phyloP scores from a whole-genome alignment of 805 yeast genomes.

The Starmerella lactis-condensi region DNA sequence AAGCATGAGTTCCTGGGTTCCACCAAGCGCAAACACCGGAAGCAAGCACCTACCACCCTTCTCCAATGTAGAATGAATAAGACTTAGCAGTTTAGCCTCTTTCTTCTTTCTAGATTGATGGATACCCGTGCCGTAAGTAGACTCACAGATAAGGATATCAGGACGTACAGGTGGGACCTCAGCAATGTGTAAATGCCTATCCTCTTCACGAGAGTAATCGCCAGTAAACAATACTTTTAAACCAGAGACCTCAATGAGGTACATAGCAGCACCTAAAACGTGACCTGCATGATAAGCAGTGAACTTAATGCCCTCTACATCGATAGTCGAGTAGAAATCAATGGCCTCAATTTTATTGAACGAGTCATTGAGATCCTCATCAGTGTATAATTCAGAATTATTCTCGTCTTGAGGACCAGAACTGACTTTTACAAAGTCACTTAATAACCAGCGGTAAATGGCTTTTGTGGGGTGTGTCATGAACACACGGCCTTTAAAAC shows the following conservation, averaged over 20 bases:
- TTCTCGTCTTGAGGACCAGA: slow-evolving; percentile 21
- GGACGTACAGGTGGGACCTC: slow-evolving; percentile 73
- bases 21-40: slow-evolving; percentile 92
- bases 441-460: slow-evolving; percentile 82
- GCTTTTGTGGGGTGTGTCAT: slow-evolving; percentile 99
- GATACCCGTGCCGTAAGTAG: slow-evolving; percentile 95
- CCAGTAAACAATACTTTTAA: slow-evolving; percentile 80
- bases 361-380: slow-evolving; percentile 72
- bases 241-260: slow-evolving; percentile 85
- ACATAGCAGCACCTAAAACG: slow-evolving; percentile 98
- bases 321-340: slow-evolving; percentile 89
- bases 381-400: slow-evolving; percentile 46
- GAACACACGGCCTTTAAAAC: slow-evolving; percentile 83
- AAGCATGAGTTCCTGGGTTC: slow-evolving; percentile 83
- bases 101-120: slow-evolving; percentile 79
- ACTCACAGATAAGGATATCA: slow-evolving; percentile 78
- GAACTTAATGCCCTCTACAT: slow-evolving; percentile 81
- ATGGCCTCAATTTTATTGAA: slow-evolving; percentile 83
- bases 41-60: slow-evolving; percentile 83
- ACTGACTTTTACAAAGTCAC: slow-evolving; percentile 87
- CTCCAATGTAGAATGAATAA: slow-evolving; percentile 63
- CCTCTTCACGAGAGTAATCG: slow-evolving; percentile 89
- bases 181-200: slow-evolving; percentile 85
- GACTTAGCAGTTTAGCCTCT: slow-evolving; percentile 59
- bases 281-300: slow-evolving; percentile 99